Base-by-base conservation (phyloP, 345 rosid genomes). In the Boechera retrofracta region DNA sequence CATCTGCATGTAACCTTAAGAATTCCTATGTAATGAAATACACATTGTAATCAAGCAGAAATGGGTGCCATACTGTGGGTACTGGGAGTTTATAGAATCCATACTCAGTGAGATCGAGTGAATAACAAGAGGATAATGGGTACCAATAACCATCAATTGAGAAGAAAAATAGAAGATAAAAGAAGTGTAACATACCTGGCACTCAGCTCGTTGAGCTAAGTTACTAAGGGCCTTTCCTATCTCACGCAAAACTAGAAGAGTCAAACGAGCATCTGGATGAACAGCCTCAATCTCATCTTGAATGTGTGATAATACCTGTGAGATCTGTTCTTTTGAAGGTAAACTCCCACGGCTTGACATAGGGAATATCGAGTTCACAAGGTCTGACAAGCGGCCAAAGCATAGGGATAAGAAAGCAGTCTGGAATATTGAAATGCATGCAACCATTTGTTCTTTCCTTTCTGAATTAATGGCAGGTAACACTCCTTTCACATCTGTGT, bases 281-380 rank as follows among this genome's bases (percentile, higher is more conserved):
- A 91, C 99, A 71, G 96, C 92, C 78, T 96, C 98, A 56, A 93
- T 81, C 80, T 96, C 99, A 65, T 96, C 97, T 76, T 91, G 97
- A 64, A 89, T 96, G 41, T 89, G 91, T n/a, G 92, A 87, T 64
- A 93, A 68, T 26, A 93, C 86, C 85, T 83, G 85, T 38, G 97
- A 88, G 71, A 91, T 87, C 68, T 89, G 94, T 62, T 96, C 98
- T 82, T 87, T 96, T 13, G 99, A 85, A 47, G 98, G 98, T 76
- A 96, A 83, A 81, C 82, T 91, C 81, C 97, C 99, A 45, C 98
- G 98, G 83, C 91, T 91, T 62, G 98, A 89, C 80, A 93, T 83
- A 13, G 97, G 97, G 82, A 93, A 93, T 68, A 89, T 81, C 35
- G 88, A 80, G 80, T 93, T 91, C 63, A 96, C 97, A 49, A 96